phyloP scores from a whole-genome alignment of 345 rosid genomes.

The Eucalyptus fibrosa region DNA sequence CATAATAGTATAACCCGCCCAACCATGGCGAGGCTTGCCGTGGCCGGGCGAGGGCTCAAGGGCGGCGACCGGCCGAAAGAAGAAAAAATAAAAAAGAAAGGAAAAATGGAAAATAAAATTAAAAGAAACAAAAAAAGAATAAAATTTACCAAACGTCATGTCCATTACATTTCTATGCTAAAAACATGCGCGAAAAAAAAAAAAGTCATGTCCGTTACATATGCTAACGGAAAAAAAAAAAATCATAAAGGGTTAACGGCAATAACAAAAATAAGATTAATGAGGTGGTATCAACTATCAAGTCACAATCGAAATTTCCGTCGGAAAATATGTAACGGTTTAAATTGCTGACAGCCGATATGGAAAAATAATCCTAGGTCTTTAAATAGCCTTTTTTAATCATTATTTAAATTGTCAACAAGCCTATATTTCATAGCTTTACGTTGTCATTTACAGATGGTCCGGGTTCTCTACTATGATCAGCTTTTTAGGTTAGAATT shows the following conservation, averaged over 20 bases:
- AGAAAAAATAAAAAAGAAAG: no score
- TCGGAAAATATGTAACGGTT: not conserved
- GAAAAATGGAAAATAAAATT: no score
- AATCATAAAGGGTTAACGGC: not conserved
- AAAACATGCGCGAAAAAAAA: no score
- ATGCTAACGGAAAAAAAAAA: not conserved
- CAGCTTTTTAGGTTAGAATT: not conserved
- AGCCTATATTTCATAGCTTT: not conserved
- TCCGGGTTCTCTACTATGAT: not conserved
- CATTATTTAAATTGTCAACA: not conserved
- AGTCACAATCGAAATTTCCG: rapidly evolving
- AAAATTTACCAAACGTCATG: no score
- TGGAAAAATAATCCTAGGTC: not conserved
- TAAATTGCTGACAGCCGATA: not conserved
- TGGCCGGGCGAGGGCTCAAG: no score
- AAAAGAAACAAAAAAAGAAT: no score
- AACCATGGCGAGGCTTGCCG: no score
- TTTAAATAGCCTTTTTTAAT: not conserved
- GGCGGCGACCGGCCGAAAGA: no score
- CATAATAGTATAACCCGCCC: no score
- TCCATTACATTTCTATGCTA: no score
- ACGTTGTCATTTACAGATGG: not conserved
- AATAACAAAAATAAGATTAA: not conserved
- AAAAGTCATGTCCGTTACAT: not conserved
- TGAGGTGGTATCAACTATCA: not conserved